Percentiles rank a stretch among this genome's conserved stretches.
phyloP scores from a whole-genome alignment of 2,329 filamentous ascomycete genomes.

The Scolecobasidium constrictum region DNA sequence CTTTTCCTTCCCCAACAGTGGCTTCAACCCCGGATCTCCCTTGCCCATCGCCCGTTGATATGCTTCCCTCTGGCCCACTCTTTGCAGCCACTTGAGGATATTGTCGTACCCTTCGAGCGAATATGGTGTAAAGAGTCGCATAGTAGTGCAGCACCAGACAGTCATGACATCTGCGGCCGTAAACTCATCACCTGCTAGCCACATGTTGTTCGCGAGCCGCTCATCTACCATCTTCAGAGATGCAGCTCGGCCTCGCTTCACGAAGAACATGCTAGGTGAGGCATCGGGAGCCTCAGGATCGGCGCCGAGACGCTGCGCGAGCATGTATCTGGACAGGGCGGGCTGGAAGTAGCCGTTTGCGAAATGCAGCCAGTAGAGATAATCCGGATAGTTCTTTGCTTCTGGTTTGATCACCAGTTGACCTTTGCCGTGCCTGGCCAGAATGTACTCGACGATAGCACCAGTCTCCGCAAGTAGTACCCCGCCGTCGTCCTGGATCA shows the following conservation, averaged over 20 bases:
- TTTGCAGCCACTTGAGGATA: conserved; percentile 19
- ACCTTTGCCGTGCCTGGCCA: conserved; percentile 40
- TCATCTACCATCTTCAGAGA: conserved; percentile 38
- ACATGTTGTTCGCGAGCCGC: conserved; percentile 37
- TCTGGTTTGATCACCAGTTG: conserved; percentile 34
- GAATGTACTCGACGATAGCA: conserved; percentile 53
- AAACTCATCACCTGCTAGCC: conserved; percentile 50
- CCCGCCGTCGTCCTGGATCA: conserved; percentile 48
- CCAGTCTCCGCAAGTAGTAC: conserved; percentile 48
- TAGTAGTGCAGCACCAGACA: conserved; percentile 50
- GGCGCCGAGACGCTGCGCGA: conserved; percentile 16
- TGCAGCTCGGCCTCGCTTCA: conserved; percentile 16
- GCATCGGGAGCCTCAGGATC: conserved; percentile 18
- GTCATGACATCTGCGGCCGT: conserved; percentile 57
- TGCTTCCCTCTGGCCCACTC: conserved; percentile 16
- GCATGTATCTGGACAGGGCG: conserved; percentile 20
- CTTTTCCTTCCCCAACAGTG: conserved; percentile 12
- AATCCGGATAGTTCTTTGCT: conserved; percentile 45
- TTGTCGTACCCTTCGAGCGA: conserved; percentile 15
- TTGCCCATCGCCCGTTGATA: conserved; percentile 22
- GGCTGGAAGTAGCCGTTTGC: conserved; percentile 31
- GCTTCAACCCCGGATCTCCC: conserved; percentile 19
- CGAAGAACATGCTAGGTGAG: conserved; percentile 17
- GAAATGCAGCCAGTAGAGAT: conserved; percentile 56
- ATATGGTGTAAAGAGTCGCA: conserved; percentile 41